A percentile compares a stretch with the other conserved stretches of the same genome.
Evolutionary conservation across 129 eudicot genomes (phyloP).

Genomic region (Mikania micrantha): DNA sequence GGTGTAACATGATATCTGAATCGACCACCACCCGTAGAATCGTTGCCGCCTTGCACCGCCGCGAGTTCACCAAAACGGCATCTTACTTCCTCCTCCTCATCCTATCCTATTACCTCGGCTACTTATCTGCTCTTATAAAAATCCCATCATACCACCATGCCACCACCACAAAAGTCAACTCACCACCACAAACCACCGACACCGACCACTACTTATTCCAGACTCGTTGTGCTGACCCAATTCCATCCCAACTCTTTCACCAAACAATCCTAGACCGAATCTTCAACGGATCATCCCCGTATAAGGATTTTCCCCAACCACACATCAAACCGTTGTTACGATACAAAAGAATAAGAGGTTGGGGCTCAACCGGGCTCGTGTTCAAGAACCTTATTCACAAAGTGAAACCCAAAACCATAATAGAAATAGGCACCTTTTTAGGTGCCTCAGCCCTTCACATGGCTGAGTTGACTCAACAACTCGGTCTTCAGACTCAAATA

Average conservation of each 20-base stretch:
- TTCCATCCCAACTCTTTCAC: constrained; percentile 34
- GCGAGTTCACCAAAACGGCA: constrained; percentile 25
- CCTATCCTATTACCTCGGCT: constrained; percentile 44
- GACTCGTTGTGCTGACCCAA: constrained; percentile 32
- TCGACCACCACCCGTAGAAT: constrained; percentile 2
- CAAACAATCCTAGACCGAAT: constrained; percentile 33
- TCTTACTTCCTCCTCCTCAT: constrained; percentile 33
- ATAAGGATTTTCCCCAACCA: constrained; percentile 53
- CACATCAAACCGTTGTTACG: constrained; percentile 39
- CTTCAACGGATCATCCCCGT: constrained; percentile 67
- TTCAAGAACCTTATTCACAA: constrained; percentile 52
- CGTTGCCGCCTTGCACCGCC: neutral
- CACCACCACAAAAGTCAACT: neutral
- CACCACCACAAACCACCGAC: constrained; percentile 10
- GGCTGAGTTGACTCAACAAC: constrained; percentile 48
- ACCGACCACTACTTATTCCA: constrained; percentile 45
- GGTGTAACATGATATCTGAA: constrained; percentile 11
- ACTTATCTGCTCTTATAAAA: constrained; percentile 26
- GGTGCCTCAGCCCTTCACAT: constrained; percentile 83
- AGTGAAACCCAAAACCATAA: constrained; percentile 49
- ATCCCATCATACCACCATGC: constrained; percentile 7
- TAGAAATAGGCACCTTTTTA: constrained; percentile 76
- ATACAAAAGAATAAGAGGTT: constrained; percentile 43
- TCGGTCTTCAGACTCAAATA: constrained; percentile 57
- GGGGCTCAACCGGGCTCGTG: constrained; percentile 74